These are phyloP conservation scores for Monosporascus sp. DNA, from an alignment of 2,329 filamentous ascomycete species.

Conservation along the genomic window DNA sequence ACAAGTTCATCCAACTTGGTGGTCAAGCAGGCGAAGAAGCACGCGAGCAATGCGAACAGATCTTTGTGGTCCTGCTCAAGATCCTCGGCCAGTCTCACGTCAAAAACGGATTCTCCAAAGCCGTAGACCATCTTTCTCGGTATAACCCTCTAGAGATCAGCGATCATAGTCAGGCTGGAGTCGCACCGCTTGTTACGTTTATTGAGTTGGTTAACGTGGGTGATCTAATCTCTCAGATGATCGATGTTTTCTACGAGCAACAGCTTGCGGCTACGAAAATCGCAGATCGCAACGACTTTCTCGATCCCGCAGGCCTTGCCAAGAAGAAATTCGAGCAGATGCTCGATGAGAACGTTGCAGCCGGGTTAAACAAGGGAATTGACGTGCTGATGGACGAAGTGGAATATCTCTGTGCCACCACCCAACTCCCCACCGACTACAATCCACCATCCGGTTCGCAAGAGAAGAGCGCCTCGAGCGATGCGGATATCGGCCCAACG, in stretches of 20 bases:
- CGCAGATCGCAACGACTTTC: conserved; percentile 87
- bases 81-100: conserved; percentile 84
- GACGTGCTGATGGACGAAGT: conserved; percentile 98
- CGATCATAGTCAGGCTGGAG: conserved; percentile 65
- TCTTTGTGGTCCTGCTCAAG: conserved; percentile 80
- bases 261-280: conserved; percentile 80
- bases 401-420: conserved; percentile 88
- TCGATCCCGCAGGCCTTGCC: conserved; percentile 84
- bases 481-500: conserved; percentile 58
- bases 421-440: conserved; percentile 82
- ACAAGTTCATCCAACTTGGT: conserved; percentile 75
- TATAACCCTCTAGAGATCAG: conserved; percentile 86
- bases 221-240: conserved; percentile 96
- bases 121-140: conserved; percentile 81
- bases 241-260: conserved; percentile 97
- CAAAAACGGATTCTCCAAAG: conserved; percentile 88
- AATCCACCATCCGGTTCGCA: conserved; percentile 57
- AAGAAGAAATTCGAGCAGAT: conserved; percentile 99
- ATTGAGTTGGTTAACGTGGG: conserved; percentile 97
- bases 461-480: conserved; percentile 28
- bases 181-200: conserved; percentile 90
- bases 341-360: conserved; percentile 93
- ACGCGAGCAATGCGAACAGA: conserved; percentile 79
- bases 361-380: conserved; percentile 94
- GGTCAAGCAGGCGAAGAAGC: conserved; percentile 79